Conservation (phyloP, 305 asterid genomes). For the Coffea humblotiana region DNA sequence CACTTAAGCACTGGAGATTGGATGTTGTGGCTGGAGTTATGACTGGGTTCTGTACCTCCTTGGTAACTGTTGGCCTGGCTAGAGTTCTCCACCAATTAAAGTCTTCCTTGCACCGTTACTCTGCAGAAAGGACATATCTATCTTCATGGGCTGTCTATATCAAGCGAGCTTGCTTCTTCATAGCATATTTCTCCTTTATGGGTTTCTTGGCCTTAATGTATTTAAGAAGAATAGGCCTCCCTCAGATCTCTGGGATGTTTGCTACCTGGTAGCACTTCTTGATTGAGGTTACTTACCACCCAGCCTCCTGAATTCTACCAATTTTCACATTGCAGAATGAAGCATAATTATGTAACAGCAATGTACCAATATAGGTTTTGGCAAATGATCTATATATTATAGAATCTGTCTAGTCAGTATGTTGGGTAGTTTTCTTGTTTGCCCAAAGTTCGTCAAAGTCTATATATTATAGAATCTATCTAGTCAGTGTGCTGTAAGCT, state of each 20-base stretch:
- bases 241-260: conserved; percentile 28
- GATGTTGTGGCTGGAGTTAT: conserved; percentile 56
- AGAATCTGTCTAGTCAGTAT: too few relatives aligned
- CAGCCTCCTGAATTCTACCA: conserved; percentile 16
- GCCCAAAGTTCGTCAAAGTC: not conserved
- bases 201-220: conserved; percentile 78
- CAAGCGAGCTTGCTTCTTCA: conserved; percentile 62
- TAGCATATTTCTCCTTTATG: conserved; percentile 68
- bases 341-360: conserved; percentile 34
- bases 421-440: not conserved
- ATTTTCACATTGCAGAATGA: not conserved
- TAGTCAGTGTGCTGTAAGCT: conserved; percentile 1
- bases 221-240: conserved; percentile 55
- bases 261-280: conserved; percentile 37
- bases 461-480: not conserved
- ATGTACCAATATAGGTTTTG: conserved; percentile 28
- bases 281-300: conserved; percentile 30
- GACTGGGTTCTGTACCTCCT: conserved; percentile 58
- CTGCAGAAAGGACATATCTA: conserved; percentile 29
- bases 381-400: not conserved
- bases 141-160: conserved; percentile 31
- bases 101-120: conserved; percentile 32
- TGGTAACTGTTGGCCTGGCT: conserved; percentile 44
- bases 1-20: conserved; percentile 65
- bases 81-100: conserved; percentile 43